Evolutionary conservation across 1,139 yeast genomes (phyloP), one percentile per base, ranked within the genome.

Genomic region (Magnusiomyces magnusii): DNA sequence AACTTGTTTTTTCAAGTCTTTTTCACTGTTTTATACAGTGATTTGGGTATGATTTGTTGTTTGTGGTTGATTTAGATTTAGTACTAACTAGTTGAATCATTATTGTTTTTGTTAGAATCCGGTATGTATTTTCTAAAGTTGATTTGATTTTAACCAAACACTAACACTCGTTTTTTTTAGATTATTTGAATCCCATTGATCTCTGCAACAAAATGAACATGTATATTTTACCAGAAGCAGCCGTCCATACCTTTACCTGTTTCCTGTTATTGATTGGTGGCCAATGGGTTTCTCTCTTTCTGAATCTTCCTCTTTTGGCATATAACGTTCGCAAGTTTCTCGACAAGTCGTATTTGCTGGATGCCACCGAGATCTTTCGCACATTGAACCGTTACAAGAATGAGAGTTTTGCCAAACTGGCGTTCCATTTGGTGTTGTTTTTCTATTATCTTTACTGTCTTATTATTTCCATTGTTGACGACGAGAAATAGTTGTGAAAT

Each of bases 301-400:
- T 91, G 70, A 88, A 88, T 73, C 76, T 85, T 65, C 97, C 97
- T 56, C 76, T 91, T 64, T 75, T 87, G 62, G 92, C 89, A 44
- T 89, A 79, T 78, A 91, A 91, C 72, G 84, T 78, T 62, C 86
- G 86, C 76, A 88, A 88, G 75, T 64, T 62, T 42, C 78, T 81
- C 68, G 83, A 82, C 69, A 87, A 87, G 73, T 82, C 83, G 72
- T 90, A 88, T 72, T 77, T 86, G 66, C 82, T 90, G 73, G 97
- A 91, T 73, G 97, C 97, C 61, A 91, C 97, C 56, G 96, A 90
- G 75, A 91, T 91, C 68, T 91, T 91, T 78, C 85, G 97, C 78
- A 91, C 96, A 56, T 82, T 91, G 69, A 82, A 87, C 66, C 86
- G 85, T 71, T 93, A 90, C 76, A 90, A 91, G 82, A 86, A 86